Base-by-base conservation (phyloP, 805 yeast species). In the Kodamaea fukazawae region DNA sequence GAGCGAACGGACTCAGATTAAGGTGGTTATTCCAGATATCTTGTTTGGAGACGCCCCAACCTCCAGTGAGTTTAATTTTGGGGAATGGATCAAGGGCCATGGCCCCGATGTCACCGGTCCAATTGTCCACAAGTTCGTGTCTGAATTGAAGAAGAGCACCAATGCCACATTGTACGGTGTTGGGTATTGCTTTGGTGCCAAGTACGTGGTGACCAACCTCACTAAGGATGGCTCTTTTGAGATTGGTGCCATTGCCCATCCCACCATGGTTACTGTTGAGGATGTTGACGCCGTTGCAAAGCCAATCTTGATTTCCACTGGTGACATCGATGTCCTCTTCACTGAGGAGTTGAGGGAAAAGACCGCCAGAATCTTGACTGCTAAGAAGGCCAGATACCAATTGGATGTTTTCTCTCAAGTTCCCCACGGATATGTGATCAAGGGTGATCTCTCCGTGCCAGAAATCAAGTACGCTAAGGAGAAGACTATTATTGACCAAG, bases 181-280 rank as follows among this genome's bases (percentile, higher is more conserved):
- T 47, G 60, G 59, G 4, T 45, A 46, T 47, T 55, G 60, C 37
- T 55, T 43, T 41, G 59, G 59, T 16, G 52, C 53, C 23, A 42
- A 43, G 31, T 42, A 22, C 17, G 54, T 66, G 50, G 44, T 71
- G 9, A 46, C 45, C 25, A 51, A 68, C 4, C 42, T 64, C 34
- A 49, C 57, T 3, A 49, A 53, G 14, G 45, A 40, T 14, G 75
- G 74, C 18, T 32, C 50, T 4, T 72, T 75, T 22, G 75, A 76
- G 44, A 83, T 71, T 12, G 87, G 76, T 51, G 93, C 90, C 11
- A 61, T 78, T 46, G 93, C 91, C 5, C 96, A 89, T 61, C 96
- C 96, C 4, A 82, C 93, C 2, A 73, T 82, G 45, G 81, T 85
- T n/a, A 45, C 71, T 10, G 70, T 73, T 25, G 89, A 79, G 27